Base-by-base conservation (phyloP, 2,329 filamentous ascomycete genomes). In the Penicillium sp. region DNA sequence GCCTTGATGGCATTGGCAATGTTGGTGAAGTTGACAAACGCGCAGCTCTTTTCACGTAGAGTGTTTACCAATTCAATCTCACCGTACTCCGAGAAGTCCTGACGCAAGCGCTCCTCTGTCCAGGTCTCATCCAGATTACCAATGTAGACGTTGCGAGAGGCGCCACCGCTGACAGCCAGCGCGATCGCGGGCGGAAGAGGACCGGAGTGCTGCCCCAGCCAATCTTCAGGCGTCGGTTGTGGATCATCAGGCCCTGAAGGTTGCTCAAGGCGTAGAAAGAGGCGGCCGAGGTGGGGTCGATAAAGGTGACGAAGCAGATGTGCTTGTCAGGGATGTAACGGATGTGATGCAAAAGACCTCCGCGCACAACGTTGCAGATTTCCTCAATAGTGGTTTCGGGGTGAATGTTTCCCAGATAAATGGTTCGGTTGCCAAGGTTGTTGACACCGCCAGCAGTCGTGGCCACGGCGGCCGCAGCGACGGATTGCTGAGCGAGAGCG, bases 1-100 rank as follows among this genome's bases (percentile, higher is more conserved):
- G 93, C 93, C 76, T 98, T 98, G 77, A 98, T 98, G 41, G 93
- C 93, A 61, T 98, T 98, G 65, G 93, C 93, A 66, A 98, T 98
- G 74, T 98, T 98, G 66, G 93, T 98, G 69, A 98, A 98, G 75
- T 98, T 98, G 68, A 98, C 93, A 67, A 98, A 98, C 0, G 93
- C 93, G 69, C 93, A 98, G 74, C 90, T 96, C 83, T 98, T 98
- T 77, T 98, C 93, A 44, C 93, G 85, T 50, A 98, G 76, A 13
- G 93, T 87, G 72, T 98, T 98, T 54, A 98, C 89, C 54, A 98
- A 77, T 73, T 98, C 93, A 63, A 98, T 97, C 72, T 98, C 93
- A 56, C 93, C 93, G 62, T 88, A 97, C 68, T 97, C 91, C 27
- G 90, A 87, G 69, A 98, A 98, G 72, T 98, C 93, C 68, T 96